Evolutionary conservation across 257 asterid species (phyloP), one percentile per base, ranked within the genome.

Genomic region (Echium plantagineum): DNA sequence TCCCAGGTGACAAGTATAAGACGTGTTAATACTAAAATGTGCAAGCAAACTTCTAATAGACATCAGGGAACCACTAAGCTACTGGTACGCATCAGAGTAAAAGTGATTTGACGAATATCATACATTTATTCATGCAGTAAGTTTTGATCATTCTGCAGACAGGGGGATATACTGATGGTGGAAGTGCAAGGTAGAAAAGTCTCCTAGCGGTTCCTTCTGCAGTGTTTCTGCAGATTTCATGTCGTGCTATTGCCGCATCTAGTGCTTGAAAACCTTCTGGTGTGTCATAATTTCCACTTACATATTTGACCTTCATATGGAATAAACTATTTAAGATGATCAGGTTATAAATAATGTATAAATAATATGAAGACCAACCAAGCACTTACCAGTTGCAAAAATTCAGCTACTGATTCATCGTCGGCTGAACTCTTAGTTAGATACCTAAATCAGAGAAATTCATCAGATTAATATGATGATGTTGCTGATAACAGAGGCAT

Each of bases 161-260:
- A 22, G 80, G 86, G 22, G 99, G 99, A 74, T 93, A 93, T 21
- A 93, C 95, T 30, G 99, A 84, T 20, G 99, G 99, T 55, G 99
- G 99, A 76, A 89, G 99, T 62, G 99, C 99, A 52, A 93, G 79
- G 74, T 93, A 93, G 81, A 93, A 93, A 58, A 93, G 96, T 75
- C 99, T 83, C 61, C 99, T 75, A 18, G 95, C 80, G 54, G 89
- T 77, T 76, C 96, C 96, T 72, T 84, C 88, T 2, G 72, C 66
- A 68, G 80, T 78, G 63, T 81, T 81, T 64, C 20, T 85, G 6
- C 87, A 85, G 35, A 77, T 51, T 75, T 93, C 99, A 18, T 93
- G 96, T 85, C 81, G 83, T 17, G 82, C 70, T 70, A 93, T 86
- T n/a, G 93, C 94, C 82, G 75, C 62, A 64, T 93, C 96, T 72